A percentile compares a stretch with the other conserved stretches of the same genome.
Conservation (phyloP, 208 protist species). For the Crithidia expoeki region DNA sequence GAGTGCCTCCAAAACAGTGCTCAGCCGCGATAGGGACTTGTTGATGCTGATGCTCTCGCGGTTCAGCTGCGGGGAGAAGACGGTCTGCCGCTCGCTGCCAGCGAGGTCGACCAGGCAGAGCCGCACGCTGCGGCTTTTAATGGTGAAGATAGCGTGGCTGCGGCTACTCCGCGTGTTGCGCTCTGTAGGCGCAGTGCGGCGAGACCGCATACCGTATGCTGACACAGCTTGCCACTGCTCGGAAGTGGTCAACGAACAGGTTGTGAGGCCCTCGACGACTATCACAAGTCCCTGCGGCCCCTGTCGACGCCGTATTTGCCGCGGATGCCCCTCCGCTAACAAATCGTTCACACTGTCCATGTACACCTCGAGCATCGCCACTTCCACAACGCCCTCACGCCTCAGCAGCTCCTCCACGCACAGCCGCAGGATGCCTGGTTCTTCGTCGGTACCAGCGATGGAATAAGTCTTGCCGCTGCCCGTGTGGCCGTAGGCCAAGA, state of each 20-base stretch:
- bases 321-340: conserved; percentile 60
- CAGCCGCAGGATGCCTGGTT: conserved; percentile 74
- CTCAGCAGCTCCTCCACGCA: conserved; percentile 73
- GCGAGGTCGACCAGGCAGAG: conserved; percentile 90
- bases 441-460: conserved; percentile 69
- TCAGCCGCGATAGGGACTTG: conserved; percentile 87
- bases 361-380: conserved; percentile 90
- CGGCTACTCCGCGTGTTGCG: conserved; percentile 92
- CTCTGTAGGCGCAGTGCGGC: conserved; percentile 84
- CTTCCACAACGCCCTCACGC: conserved; percentile 77
- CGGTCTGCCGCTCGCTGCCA: conserved; percentile 86
- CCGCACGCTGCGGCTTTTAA: conserved; percentile 77
- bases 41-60: conserved; percentile 92
- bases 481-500: conserved; percentile 90
- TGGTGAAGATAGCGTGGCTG: conserved; percentile 93
- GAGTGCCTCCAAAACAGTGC: conserved; percentile 87
- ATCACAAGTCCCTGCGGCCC: conserved; percentile 41
- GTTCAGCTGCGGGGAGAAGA: conserved; percentile 85
- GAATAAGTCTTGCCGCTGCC: conserved; percentile 90
- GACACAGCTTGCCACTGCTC: conserved; percentile 75
- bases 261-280: conserved; percentile 78
- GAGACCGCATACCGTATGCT: conserved; percentile 74
- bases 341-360: conserved; percentile 82
- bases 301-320: conserved; percentile 53
- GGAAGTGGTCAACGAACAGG: conserved; percentile 58